Conservation (phyloP, 2,329 filamentous ascomycete species). For the Trichoderma sp. region DNA sequence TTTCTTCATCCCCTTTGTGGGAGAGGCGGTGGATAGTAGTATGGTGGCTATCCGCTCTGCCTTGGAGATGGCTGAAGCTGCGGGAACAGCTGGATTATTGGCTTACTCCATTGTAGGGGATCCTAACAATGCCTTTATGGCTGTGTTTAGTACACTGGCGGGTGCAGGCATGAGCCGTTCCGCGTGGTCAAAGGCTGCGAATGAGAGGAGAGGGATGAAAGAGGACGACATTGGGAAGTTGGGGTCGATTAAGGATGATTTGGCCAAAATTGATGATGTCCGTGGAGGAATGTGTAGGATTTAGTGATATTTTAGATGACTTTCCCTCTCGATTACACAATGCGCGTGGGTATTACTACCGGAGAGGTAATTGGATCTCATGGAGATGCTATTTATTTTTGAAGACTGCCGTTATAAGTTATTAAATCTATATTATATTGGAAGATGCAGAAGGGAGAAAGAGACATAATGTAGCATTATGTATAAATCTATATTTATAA, state of each 20-base stretch:
- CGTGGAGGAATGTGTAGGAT: no score
- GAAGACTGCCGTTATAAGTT: no score
- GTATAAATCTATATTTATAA: no score
- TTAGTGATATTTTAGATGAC: no score
- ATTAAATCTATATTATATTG: no score
- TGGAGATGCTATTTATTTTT: no score
- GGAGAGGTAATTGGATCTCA: no score
- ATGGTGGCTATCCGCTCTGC: slow-evolving; percentile 30
- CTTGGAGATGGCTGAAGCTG: slow-evolving; percentile 30
- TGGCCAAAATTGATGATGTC: slow-evolving; percentile 2
- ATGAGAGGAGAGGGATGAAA: slow-evolving; percentile 30
- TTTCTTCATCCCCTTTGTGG: slow-evolving; percentile 55
- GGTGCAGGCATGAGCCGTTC: slow-evolving; percentile 26
- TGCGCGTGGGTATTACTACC: no score
- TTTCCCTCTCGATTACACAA: neutral
- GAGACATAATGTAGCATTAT: no score
- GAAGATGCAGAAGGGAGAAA: no score
- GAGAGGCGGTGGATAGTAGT: slow-evolving; percentile 44
- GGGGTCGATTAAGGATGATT: slow-evolving; percentile 31
- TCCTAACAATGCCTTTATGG: slow-evolving; percentile 36
- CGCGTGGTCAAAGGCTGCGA: slow-evolving; percentile 26
- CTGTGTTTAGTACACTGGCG: slow-evolving; percentile 33
- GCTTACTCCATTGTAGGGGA: slow-evolving; percentile 35
- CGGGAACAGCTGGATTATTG: slow-evolving; percentile 34
- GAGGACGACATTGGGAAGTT: slow-evolving; percentile 28